A percentile compares a stretch with the other conserved stretches of the same genome.
Conservation (phyloP, 495 filamentous ascomycete species). For the Aeminium ludgeri region DNA sequence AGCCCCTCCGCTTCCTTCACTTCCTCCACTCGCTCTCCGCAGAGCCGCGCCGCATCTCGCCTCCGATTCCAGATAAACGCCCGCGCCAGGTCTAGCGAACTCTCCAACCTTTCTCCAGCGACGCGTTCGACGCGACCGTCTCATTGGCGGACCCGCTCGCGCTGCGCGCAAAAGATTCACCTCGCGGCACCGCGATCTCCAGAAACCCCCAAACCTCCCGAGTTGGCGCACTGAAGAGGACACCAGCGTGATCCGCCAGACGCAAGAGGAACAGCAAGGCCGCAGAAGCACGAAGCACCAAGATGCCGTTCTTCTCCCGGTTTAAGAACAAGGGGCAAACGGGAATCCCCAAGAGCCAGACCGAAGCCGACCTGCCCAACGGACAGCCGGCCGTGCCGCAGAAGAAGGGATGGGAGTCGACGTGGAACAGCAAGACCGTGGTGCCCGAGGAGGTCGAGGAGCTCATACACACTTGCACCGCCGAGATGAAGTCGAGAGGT, state of each 20-base stretch:
- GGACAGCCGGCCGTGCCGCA: conserved; percentile 31
- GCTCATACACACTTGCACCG: conserved; percentile 64
- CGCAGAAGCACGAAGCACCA: no score
- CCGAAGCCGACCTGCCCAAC: conserved; percentile 35
- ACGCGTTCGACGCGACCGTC: no score
- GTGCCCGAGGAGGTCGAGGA: conserved; percentile 84
- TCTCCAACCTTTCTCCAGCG: no score
- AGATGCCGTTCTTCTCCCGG: conserved; percentile 26
- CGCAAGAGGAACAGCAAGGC: no score
- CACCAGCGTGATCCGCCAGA: no score
- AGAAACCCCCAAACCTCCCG: no score
- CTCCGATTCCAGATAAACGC: no score
- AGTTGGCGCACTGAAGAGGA: no score
- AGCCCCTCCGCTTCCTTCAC: neutral
- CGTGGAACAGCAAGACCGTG: conserved; percentile 73
- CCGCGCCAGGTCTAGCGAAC: no score
- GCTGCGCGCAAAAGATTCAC: neutral
- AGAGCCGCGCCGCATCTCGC: no score
- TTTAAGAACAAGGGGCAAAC: conserved; percentile 24
- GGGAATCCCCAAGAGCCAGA: conserved; percentile 33
- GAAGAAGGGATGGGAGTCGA: conserved; percentile 75
- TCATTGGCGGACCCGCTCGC: neutral
- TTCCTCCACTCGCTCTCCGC: no score
- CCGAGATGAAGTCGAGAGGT: conserved; percentile 92
- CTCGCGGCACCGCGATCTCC: neutral